Percentiles rank a stretch among this genome's conserved stretches.
Conservation (phyloP, 805 yeast species). For the Diddensiella transvaalensis region DNA sequence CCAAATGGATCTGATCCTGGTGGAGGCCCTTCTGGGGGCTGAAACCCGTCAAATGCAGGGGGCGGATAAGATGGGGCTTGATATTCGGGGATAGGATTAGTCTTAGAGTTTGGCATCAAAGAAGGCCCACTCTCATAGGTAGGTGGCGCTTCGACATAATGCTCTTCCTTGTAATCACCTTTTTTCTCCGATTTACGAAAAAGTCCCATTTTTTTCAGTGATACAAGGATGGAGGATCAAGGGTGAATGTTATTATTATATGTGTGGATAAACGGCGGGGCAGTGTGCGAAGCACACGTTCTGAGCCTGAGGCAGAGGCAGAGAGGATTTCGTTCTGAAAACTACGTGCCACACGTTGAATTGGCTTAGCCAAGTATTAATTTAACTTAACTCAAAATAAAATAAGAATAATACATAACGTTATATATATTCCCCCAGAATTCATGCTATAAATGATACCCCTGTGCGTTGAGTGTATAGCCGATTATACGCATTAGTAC, state of each 20-base stretch:
- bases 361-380: no score
- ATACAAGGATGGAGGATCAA: no score
- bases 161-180: background rate
- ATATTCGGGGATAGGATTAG: background rate
- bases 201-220: conserved; percentile 4
- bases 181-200: background rate
- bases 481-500: background rate
- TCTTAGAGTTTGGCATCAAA: background rate
- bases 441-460: background rate
- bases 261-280: no score
- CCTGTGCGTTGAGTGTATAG: background rate
- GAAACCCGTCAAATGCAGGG: background rate
- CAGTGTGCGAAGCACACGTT: no score
- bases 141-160: background rate
- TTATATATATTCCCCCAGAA: background rate
- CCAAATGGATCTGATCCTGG: no score
- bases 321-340: no score
- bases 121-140: background rate
- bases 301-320: no score
- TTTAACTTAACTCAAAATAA: no score
- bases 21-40: background rate
- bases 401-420: background rate
- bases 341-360: no score
- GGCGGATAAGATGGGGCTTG: conserved; percentile 1
- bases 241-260: no score